Percentiles rank a stretch among this genome's conserved stretches.
These are phyloP conservation scores for Posidonia oceanica DNA, from an alignment of 116 monocot species.

Conservation along the genomic window DNA sequence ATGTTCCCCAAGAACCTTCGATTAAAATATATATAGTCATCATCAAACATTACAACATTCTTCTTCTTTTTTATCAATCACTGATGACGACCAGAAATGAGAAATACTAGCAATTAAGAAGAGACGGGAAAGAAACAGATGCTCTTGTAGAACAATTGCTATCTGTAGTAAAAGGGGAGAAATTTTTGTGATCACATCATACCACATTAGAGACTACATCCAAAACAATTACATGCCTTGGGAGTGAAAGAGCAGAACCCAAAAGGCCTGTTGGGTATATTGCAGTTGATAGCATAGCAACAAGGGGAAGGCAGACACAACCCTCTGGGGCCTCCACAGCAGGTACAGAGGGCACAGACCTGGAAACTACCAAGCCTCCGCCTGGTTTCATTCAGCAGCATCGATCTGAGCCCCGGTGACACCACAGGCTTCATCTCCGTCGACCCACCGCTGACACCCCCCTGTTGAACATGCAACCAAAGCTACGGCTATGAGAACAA, in stretches of 20 bases:
- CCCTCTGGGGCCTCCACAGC: slow-evolving; percentile 64
- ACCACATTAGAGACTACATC: slow-evolving; percentile 44
- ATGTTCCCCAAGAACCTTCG: too few species aligned
- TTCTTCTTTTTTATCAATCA: too few species aligned
- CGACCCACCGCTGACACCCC: neutral
- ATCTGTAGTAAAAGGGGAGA: too few species aligned
- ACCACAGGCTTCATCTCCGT: slow-evolving; percentile 23
- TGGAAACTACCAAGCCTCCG: slow-evolving; percentile 46
- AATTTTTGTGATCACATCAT: too few species aligned
- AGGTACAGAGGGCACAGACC: slow-evolving; percentile 73
- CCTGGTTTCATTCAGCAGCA: slow-evolving; percentile 24
- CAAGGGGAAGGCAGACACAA: slow-evolving; percentile 75
- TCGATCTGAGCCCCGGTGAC: slow-evolving; percentile 6
- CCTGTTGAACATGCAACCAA: neutral
- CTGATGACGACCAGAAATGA: too few species aligned
- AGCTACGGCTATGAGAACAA: slow-evolving; percentile 5
- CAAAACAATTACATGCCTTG: slow-evolving; percentile 64
- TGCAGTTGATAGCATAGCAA: slow-evolving; percentile 94
- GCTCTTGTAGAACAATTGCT: too few species aligned
- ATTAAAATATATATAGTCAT: too few species aligned
- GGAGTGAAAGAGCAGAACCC: slow-evolving; percentile 82
- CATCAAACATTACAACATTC: too few species aligned
- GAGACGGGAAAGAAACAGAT: too few species aligned
- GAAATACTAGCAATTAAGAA: too few species aligned
- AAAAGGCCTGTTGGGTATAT: slow-evolving; percentile 83